These are phyloP conservation scores for Rubia balearica DNA, from an alignment of 305 asterid species.

Conservation along the genomic window DNA sequence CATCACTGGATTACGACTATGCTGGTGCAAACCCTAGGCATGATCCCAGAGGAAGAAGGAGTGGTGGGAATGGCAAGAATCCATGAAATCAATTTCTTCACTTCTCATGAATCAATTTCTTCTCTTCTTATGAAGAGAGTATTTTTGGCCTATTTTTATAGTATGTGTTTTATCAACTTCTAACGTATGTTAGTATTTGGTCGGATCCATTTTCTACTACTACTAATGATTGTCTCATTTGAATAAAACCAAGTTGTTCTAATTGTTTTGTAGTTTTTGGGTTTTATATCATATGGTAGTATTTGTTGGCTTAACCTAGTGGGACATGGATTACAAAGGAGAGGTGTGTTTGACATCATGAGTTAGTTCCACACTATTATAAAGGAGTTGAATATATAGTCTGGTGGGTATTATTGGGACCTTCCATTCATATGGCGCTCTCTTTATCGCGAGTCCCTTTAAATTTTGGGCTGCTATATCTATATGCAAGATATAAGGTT, in stretches of 20 bases:
- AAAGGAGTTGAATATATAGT: too few relatives aligned
- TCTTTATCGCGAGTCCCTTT: too few relatives aligned
- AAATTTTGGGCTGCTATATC: too few relatives aligned
- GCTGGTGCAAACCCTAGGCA: conserved; percentile 36
- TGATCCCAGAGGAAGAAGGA: conserved; percentile 30
- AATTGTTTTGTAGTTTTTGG: background rate
- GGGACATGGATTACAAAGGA: too few relatives aligned
- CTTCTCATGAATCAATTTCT: background rate
- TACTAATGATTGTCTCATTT: background rate
- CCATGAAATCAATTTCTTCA: conserved; percentile 11
- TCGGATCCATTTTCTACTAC: background rate
- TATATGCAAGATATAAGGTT: too few relatives aligned
- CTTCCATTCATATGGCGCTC: too few relatives aligned
- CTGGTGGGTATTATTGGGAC: too few relatives aligned
- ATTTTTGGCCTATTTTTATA: background rate
- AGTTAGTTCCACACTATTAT: too few relatives aligned
- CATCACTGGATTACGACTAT: conserved; percentile 31
- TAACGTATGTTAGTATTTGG: background rate
- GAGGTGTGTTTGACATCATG: too few relatives aligned
- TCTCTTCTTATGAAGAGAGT: too few relatives aligned
- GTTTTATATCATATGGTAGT: background rate
- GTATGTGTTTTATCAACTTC: background rate
- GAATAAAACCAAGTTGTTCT: conserved; percentile 1
- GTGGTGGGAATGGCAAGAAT: conserved; percentile 21
- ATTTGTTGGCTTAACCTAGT: background rate